Base-by-base conservation (phyloP, 345 rosid genomes). In the Arabis hirsuta region DNA sequence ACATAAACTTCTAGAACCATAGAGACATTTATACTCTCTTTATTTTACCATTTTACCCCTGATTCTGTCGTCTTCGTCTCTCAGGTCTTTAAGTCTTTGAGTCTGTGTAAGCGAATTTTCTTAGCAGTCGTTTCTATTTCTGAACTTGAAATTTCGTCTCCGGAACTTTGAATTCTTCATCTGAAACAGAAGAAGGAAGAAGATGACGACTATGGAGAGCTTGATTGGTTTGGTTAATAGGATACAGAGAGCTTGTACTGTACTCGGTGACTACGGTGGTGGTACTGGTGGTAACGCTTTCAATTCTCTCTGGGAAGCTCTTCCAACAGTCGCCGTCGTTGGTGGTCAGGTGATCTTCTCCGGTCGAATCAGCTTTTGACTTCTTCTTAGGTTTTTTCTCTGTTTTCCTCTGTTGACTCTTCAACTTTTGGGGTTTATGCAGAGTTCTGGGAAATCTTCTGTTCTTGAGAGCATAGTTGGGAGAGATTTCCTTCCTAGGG, bases 381-480 rank as follows among this genome's bases (percentile, higher is more conserved):
- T 22, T 62, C 67, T 46, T 62, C 71, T 32, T 67, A 36, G 14
- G 55, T 26, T 76, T 36, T 36, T 42, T 27, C 11, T 9, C 27
- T 38, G 9, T 47, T 55, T 29, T 53, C 39, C 9, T 34, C 6
- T 62, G 39, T 42, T 55, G 59, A 47, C 39, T 46, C 53, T 59
- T 59, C 24, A 1, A 11, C 68, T 39, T 70, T 22, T 1, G 0
- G 3, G 24, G 3, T 31, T 46, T 51, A 16, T 65, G 61, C 82
- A 91, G 98, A 94, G 98, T 72, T 94, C 98, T 9, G 98, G 97
- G 39, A 94, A 94, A 78, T 94, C 98, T 57, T 94, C 98, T 0
- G 98, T 94, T n/a, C 86, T 94, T 48, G 98, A 94, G 83, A 94
- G 98, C 72, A 84, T 94, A 12, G 98, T 94, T 10, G 98, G 97